Base-by-base conservation (phyloP, 148 eudicot genomes). In the Dianthus caryophyllus region DNA sequence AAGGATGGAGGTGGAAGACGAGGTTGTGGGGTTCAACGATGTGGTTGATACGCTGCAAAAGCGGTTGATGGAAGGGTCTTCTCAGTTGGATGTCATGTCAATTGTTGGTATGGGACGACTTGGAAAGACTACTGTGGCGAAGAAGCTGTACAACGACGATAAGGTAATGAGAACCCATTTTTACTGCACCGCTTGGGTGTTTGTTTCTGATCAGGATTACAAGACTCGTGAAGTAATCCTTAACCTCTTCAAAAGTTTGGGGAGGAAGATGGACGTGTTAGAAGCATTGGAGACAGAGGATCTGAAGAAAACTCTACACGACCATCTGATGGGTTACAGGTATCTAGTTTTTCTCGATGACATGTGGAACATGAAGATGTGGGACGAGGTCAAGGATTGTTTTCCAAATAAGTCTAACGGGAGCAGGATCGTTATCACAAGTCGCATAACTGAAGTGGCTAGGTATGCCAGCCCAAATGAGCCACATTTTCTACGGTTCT, bases 31-130 rank as follows among this genome's bases (percentile, higher is more conserved):
- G 2, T 83, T 83, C 4, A 72, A 67, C 2, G 66, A 80, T 24
- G 84, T 58, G 58, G 72, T 76, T 2, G 13, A 70, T 36, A 55
- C 8, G 3, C 22, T 80, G 16, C 60, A 70, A 5, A 27, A 61
- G 22, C 50, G 24, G 36, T 76, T 83, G 24, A 75, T 38, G 0
- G 68, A 53, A 31, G 78, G 73, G 25, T 25, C 38, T 3, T 33
- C 36, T 0, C 59, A 61, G 5, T 64, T 77, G 1, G 74, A 77
- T 26, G 66, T 77, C 15, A 21, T 81, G 18, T 71, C 84, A 20
- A 75, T 81, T 9, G 66, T 81, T 14, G 85, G 85, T 10, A 81
- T 81, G 85, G 75, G 77, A 1, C 80, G 85, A 0, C 73, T 81
- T 1, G 85, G 85, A 5, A 81, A 78, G 71, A 81, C 85, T 10